These are phyloP conservation scores for Colletotrichum lini DNA, from an alignment of 2,329 filamentous ascomycete genomes.

Conservation along the genomic window DNA sequence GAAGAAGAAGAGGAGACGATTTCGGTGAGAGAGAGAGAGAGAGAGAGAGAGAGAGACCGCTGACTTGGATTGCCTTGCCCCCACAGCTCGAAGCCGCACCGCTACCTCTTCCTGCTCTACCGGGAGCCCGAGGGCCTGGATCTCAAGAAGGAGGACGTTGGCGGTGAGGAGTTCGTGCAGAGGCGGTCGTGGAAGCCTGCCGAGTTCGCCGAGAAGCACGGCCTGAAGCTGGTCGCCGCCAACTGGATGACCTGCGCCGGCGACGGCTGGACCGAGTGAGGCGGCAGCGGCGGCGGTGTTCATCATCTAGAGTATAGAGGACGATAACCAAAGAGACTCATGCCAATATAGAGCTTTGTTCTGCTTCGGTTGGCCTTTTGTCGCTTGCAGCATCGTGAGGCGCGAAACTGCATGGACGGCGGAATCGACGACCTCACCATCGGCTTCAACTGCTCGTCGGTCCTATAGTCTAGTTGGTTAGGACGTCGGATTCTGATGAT, in stretches of 20 bases:
- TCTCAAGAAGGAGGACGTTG: slow-evolving; percentile 58
- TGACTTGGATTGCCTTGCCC: background rate
- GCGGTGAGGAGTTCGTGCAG: slow-evolving; percentile 62
- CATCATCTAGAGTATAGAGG: background rate
- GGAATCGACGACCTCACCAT: background rate
- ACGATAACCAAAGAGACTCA: too few species aligned
- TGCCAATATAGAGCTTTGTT: background rate
- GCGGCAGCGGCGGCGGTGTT: too few species aligned
- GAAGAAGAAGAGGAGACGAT: too few species aligned
- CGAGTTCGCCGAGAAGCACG: slow-evolving; percentile 56
- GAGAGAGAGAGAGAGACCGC: background rate
- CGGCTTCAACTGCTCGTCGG: background rate
- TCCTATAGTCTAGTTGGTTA: slow-evolving; percentile 41
- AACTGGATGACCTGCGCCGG: slow-evolving; percentile 64
- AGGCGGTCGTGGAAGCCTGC: slow-evolving; percentile 58
- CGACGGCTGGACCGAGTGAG: slow-evolving; percentile 56
- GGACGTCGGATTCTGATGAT: slow-evolving; percentile 38
- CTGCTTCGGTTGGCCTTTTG: background rate
- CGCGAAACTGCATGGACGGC: background rate
- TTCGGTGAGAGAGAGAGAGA: too few species aligned
- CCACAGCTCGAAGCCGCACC: slow-evolving; percentile 61
- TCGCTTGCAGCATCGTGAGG: background rate
- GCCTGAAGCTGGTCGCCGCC: slow-evolving; percentile 55
- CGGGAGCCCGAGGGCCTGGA: slow-evolving; percentile 54
- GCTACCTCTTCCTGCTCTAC: slow-evolving; percentile 62